Base-by-base conservation (phyloP, 1,139 yeast species). In the Magnusiomyces starmeri region DNA sequence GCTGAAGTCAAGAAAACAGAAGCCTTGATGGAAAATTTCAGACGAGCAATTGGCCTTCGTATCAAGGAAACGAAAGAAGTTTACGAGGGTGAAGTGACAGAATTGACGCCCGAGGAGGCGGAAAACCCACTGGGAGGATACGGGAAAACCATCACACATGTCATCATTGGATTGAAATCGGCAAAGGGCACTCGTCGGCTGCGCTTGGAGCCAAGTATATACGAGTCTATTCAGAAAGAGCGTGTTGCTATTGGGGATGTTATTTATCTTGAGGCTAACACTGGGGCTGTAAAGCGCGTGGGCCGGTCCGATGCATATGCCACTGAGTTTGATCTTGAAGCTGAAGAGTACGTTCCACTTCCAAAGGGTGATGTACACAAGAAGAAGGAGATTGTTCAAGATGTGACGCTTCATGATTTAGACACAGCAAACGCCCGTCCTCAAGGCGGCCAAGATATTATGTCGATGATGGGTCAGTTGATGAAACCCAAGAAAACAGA, bases 291-390 rank as follows among this genome's bases (percentile, higher is more conserved):
- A 50, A 94, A 92, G 70, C 76, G 98, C 62, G 98, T 94, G 41
- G 99, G 99, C 52, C 80, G 99, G 68, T 86, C 96, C 4, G 98
- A 94, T 69, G 97, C 97, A 0, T 92, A 88, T 66, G 97, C 98
- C 41, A 92, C 98, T 1, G 99, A 92, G 70, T 92, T 90, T 62
- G 99, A 92, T 70, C 76, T 92, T 61, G 98, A 94, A 72, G 97
- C 97, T 27, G 98, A 92, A 72, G 98, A 92, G 70, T 92, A 92
- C 68, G 99, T 94, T 34, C 98, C 98, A 46, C 76, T 92, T 61
- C 98, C 99, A 56, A 92, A 92, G 72, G 98, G 98, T 48, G 99
- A 92, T 68, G 97, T 92, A 39, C 98, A 94, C 73, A 94, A 94
- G 71, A 92, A 90, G 78, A 92, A 92, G 70, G 98, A 92, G 70